Conservation (phyloP, 768 basidiomycete species). For the Kwoniella heveanensis region DNA sequence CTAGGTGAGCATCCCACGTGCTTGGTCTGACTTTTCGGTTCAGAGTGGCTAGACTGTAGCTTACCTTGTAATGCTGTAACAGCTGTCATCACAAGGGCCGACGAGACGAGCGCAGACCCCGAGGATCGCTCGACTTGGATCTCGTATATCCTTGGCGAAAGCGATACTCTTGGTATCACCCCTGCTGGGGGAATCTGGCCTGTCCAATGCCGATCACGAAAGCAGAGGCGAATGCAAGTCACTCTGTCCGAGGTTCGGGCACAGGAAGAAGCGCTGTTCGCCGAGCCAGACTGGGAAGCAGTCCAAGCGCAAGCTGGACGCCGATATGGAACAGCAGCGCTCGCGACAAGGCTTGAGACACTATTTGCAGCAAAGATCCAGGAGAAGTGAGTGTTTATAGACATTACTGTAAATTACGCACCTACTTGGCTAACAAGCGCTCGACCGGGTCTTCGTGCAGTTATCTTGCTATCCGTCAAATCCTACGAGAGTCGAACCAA, state of each 20-base stretch:
- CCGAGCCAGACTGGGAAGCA: constrained; percentile 13
- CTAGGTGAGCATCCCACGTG: constrained; percentile 18
- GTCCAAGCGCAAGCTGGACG: constrained; percentile 5
- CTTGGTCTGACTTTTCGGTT: neutral
- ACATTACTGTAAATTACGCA: no score
- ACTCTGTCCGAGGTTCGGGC: neutral
- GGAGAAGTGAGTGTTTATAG: constrained; percentile 28
- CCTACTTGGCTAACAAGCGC: no score
- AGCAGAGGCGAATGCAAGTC: constrained; percentile 2
- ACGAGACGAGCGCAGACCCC: constrained; percentile 9
- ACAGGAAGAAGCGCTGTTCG: constrained; percentile 10
- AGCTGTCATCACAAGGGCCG: constrained; percentile 35
- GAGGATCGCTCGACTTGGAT: constrained; percentile 10
- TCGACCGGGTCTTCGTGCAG: neutral
- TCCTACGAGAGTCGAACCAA: neutral
- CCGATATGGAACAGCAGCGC: constrained; percentile 11
- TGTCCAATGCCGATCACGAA: constrained; percentile 4
- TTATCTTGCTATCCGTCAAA: neutral
- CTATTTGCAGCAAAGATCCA: constrained; percentile 6
- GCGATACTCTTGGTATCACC: neutral
- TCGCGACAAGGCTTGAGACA: constrained; percentile 4
- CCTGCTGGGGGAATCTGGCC: constrained; percentile 25
- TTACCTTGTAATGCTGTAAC: neutral
- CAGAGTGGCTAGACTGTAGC: neutral
- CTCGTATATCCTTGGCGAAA: neutral